Base-by-base conservation (phyloP, 1,284 basidiomycete species). In the Tylopilus orsonianus region DNA sequence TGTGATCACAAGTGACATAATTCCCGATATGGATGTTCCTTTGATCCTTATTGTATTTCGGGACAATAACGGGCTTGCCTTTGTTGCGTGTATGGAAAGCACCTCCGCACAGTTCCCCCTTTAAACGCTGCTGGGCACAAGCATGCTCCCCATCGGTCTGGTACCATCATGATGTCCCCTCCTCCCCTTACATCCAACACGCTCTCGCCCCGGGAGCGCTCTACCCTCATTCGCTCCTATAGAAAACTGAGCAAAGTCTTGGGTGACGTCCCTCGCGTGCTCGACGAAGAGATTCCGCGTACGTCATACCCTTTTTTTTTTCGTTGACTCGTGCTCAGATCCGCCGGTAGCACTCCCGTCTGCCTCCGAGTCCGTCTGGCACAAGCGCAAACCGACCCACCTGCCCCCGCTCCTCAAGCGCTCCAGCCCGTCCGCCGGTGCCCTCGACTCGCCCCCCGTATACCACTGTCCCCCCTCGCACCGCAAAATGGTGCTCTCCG, bases 171-270 rank as follows among this genome's bases (percentile, higher is more conserved):
- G 57, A 27, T 40, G 24, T 79, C 80, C 16, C 64, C 71, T 7
- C 81, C 78, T 4, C 83, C 83, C 1, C 81, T 81, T 0, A 85
- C 84, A 18, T 75, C 69, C 26, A 85, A 86, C 61, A 69, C 71
- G 10, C 66, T 83, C 40, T 78, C 78, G 7, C 57, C 72, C 8
- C 60, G 70, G 23, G 78, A 85, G 60, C 78, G 83, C 18, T 63
- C 71, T 6, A 78, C 79, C 46, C 74, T 85, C 22, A 61, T 82
- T 44, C 77, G 79, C 29, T 77, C 78, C 14, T 77, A 80, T 30
- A 78, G 76, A 54, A 86, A 86, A 65, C 74, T 87, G 14, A 75
- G 75, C 33, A 75, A 77, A 39, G 64, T 86, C 23, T 69, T 86
- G 8, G 84, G 84, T 13, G 71, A 73, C 26, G 79, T 81, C 7